A percentile compares a stretch with the other conserved stretches of the same genome.
Evolutionary conservation across 495 filamentous ascomycete species (phyloP).

Genomic region (Neurospora discreta): DNA sequence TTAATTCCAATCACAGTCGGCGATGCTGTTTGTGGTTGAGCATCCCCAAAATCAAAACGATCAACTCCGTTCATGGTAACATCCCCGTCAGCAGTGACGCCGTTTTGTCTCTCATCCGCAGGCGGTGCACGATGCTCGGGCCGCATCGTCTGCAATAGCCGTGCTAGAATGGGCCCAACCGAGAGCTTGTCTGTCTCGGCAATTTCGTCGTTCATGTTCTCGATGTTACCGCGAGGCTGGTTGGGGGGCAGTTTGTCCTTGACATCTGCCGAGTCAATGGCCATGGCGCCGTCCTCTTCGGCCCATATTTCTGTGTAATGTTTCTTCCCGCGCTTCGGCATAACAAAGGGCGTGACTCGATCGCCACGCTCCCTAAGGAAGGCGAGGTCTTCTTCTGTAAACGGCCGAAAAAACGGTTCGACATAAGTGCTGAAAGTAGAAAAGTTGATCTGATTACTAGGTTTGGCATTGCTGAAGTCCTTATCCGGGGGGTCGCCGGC

Average conservation of each 20-base stretch:
- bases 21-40: not conserved
- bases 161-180: conserved; percentile 69
- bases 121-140: conserved; percentile 63
- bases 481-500: conserved; percentile 82
- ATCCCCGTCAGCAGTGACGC: conserved; percentile 43
- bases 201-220: conserved; percentile 71
- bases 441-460: conserved; percentile 83
- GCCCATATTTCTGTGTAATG: conserved; percentile 86
- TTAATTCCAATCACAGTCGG: conserved; percentile 33
- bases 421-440: conserved; percentile 79
- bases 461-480: conserved; percentile 91
- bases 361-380: conserved; percentile 88
- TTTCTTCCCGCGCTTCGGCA: conserved; percentile 73
- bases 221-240: conserved; percentile 71
- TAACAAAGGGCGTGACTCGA: conserved; percentile 68
- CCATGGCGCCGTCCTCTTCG: conserved; percentile 75
- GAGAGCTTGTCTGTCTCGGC: conserved; percentile 87
- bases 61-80: conserved; percentile 24
- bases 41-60: conserved; percentile 9
- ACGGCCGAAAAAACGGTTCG: conserved; percentile 81
- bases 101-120: conserved; percentile 48
- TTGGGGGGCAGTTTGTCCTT: conserved; percentile 63
- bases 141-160: conserved; percentile 72
- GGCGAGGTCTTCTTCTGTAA: conserved; percentile 89
- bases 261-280: conserved; percentile 46